Conservation (phyloP, 2,329 filamentous ascomycete species). For the Decorospora gaudefroyi region DNA sequence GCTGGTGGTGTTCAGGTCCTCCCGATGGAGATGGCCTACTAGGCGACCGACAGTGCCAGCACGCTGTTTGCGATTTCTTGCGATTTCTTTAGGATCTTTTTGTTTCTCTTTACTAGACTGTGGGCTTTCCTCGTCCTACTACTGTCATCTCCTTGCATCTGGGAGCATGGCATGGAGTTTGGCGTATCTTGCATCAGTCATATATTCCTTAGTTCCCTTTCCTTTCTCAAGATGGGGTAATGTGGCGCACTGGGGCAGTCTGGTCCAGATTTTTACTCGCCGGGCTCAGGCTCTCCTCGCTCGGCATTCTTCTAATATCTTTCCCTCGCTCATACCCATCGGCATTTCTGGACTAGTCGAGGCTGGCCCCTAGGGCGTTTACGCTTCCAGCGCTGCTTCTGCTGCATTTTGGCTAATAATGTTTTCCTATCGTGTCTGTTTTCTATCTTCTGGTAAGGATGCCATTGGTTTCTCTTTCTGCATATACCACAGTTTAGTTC, state of each 20-base stretch:
- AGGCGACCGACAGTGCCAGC: constrained; percentile 14
- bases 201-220: constrained; percentile 15
- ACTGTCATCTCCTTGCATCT: constrained; percentile 38
- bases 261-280: constrained; percentile 40
- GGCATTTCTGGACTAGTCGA: constrained; percentile 42
- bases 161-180: constrained; percentile 46
- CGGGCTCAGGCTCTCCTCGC: constrained; percentile 42
- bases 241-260: constrained; percentile 45
- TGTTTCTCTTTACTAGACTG: constrained; percentile 41
- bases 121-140: constrained; percentile 18
- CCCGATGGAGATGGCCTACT: constrained; percentile 53
- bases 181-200: constrained; percentile 22
- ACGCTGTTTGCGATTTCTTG: constrained; percentile 17
- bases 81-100: constrained; percentile 27
- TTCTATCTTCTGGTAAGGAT: constrained; percentile 22
- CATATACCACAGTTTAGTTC: constrained; percentile 47
- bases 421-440: constrained; percentile 26
- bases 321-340: constrained; percentile 46
- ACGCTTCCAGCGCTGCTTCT: constrained; percentile 28
- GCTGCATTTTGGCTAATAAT: constrained; percentile 35
- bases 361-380: constrained; percentile 47
- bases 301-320: constrained; percentile 45
- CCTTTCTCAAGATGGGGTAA: constrained; percentile 34
- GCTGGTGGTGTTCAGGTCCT: constrained; percentile 49
- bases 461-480: constrained; percentile 30